Conservation (phyloP, 2,329 filamentous ascomycete genomes). For the Pseudogymnoascus sp. region DNA sequence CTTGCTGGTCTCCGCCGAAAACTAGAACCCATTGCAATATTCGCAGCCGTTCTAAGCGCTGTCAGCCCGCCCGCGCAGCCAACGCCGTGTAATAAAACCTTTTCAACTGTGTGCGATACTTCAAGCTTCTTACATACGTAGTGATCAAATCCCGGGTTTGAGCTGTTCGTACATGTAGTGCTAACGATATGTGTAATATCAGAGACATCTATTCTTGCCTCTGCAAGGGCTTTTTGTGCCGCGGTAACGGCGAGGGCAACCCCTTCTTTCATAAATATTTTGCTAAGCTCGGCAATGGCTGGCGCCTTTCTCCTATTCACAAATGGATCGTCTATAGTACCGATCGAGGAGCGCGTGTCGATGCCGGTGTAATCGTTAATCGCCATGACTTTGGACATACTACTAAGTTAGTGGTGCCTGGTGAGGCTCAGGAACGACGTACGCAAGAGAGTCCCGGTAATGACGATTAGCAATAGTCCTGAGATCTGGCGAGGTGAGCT, state of each 20-base stretch:
- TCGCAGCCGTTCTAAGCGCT: slow-evolving; percentile 56
- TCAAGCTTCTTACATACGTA: slow-evolving; percentile 55
- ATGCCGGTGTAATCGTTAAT: slow-evolving; percentile 63
- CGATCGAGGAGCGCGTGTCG: slow-evolving; percentile 56
- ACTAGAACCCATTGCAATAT: slow-evolving; percentile 57
- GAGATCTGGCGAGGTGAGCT: slow-evolving; percentile 45
- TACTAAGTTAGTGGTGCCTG: slow-evolving; percentile 27
- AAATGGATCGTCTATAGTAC: slow-evolving; percentile 53
- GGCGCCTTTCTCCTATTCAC: slow-evolving; percentile 52
- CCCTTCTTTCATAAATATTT: slow-evolving; percentile 50
- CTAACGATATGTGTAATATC: slow-evolving; percentile 62
- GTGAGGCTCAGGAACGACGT: slow-evolving; percentile 30
- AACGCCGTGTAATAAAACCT: slow-evolving; percentile 59
- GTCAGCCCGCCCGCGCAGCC: slow-evolving; percentile 62
- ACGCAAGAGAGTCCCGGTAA: slow-evolving; percentile 56
- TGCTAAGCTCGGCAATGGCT: slow-evolving; percentile 50
- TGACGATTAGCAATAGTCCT: slow-evolving; percentile 48
- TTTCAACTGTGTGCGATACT: slow-evolving; percentile 53
- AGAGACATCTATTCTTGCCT: slow-evolving; percentile 44
- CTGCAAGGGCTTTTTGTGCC: slow-evolving; percentile 48
- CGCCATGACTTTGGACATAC: slow-evolving; percentile 56
- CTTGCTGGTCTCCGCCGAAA: slow-evolving; percentile 54
- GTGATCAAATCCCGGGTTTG: slow-evolving; percentile 64
- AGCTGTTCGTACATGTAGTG: slow-evolving; percentile 63
- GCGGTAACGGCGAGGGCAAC: slow-evolving; percentile 52